Base-by-base conservation (phyloP, 2,329 filamentous ascomycete species). In the Verticillium tricorpus region DNA sequence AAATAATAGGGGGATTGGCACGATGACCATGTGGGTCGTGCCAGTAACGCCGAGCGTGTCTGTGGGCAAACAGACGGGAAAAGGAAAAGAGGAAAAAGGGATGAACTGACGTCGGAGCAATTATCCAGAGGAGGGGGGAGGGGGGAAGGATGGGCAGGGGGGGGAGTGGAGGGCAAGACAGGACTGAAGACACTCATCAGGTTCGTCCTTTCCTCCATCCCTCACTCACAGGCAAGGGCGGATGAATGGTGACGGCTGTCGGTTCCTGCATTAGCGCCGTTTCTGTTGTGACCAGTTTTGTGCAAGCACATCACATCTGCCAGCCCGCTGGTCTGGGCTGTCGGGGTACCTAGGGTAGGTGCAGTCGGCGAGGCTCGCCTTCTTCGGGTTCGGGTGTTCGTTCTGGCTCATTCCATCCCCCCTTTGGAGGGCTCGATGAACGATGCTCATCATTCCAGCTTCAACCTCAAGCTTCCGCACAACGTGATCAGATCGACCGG, bases 231-330 rank as follows among this genome's bases (percentile, higher is more conserved):
- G 28, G 28, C 4, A 28, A n/a, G 17, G 39, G n/a, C 17, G 39
- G 39, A 22, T 15, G 17, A 50, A 25, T n/a, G 45, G 9, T 1
- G 14, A 22, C 45, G n/a, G 8, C 3, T 22, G 45, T 61, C 57
- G 56, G 64, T 65, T 62, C 64, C 64, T 65, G 64, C 64, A 65
- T 64, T 64, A 65, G 64, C 64, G 64, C 59, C 35, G 60, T 57
- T 56, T 15, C 28, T 19, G 8, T 50, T 25, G 45, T 50, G 45
- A 3, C 25, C 45, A 12, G 52, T 60, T 34, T 54, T 55, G 50
- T 52, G 50, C 32, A 56, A 50, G 45, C 45, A 50, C 45, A 50
- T 22, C 45, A 28, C 28, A 5, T 28, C 28, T 28, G 28, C 19
- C 9, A n/a, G 19, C 45, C 19, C 14, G 45, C 45, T 50, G 34